Evolutionary conservation across 2,329 filamentous ascomycete genomes (phyloP).

Genomic region (Exophiala sp.): DNA sequence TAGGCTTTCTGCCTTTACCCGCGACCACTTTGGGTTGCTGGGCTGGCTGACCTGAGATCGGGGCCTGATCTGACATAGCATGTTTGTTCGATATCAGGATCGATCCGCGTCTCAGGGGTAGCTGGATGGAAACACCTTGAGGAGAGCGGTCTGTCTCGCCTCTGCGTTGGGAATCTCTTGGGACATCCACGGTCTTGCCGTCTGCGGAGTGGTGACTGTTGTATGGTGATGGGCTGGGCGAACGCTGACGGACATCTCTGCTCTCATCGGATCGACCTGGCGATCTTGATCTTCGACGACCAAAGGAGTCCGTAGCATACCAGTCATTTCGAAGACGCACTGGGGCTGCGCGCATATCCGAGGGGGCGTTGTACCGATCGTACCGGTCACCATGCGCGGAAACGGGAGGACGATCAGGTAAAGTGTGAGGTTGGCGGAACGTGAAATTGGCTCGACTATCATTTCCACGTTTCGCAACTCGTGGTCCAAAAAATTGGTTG

Average conservation of each 20-base stretch:
- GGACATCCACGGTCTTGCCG: not conserved
- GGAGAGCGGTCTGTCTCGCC: not conserved
- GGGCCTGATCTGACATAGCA: not conserved
- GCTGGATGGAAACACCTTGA: constrained; percentile 5
- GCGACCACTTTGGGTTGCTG: not conserved
- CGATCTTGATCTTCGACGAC: constrained; percentile 17
- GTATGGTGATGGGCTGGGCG: constrained; percentile 1
- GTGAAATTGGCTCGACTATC: constrained; percentile 8
- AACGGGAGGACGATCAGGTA: constrained; percentile 1
- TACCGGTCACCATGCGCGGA: not conserved
- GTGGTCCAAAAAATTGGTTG: constrained; percentile 31
- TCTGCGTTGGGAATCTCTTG: not conserved
- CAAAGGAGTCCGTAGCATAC: constrained; percentile 26
- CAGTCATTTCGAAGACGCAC: constrained; percentile 15
- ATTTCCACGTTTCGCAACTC: constrained; percentile 10
- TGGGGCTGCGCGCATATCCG: not conserved
- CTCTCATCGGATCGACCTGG: constrained; percentile 11
- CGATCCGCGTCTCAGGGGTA: constrained; percentile 16
- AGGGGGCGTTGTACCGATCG: constrained; percentile 10
- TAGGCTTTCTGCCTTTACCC: not conserved
- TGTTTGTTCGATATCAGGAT: not conserved
- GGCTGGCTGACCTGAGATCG: not conserved
- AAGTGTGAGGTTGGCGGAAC: constrained; percentile 8
- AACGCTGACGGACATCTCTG: constrained; percentile 5
- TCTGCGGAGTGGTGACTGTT: not conserved